phyloP scores from a whole-genome alignment of 75 land plant species.

The Gnetum montanum region DNA sequence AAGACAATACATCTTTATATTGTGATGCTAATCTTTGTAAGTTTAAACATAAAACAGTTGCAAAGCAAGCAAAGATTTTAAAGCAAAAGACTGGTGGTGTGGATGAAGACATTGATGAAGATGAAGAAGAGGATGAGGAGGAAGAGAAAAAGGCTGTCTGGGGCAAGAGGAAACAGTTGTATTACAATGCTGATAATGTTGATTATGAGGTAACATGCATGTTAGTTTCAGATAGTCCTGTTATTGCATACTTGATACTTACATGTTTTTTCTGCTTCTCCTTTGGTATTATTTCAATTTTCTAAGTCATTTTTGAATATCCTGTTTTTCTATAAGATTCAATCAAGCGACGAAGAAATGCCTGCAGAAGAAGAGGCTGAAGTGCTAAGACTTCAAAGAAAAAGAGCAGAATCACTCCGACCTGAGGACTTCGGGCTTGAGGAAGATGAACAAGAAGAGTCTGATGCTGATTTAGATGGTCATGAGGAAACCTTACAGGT shows the following conservation, averaged over 20 bases:
- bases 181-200: slow-evolving; percentile 68
- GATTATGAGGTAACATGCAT: slow-evolving; percentile 50
- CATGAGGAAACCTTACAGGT: slow-evolving; percentile 63
- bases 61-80: slow-evolving; percentile 54
- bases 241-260: background rate
- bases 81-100: slow-evolving; percentile 47
- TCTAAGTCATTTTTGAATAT: background rate
- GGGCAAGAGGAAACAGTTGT: slow-evolving; percentile 52
- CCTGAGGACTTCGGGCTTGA: slow-evolving; percentile 64
- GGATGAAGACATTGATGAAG: slow-evolving; percentile 63
- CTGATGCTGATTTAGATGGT: slow-evolving; percentile 17
- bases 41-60: too few relatives aligned
- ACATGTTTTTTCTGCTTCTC: background rate
- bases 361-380: slow-evolving; percentile 66
- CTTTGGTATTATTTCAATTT: background rate
- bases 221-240: background rate
- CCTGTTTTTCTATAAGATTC: slow-evolving; percentile 25
- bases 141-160: slow-evolving; percentile 44
- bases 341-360: slow-evolving; percentile 81
- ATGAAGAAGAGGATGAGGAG: slow-evolving; percentile 42
- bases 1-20: too few relatives aligned
- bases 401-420: slow-evolving; percentile 44
- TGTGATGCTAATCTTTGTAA: too few relatives aligned
- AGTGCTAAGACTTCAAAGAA: slow-evolving; percentile 46
- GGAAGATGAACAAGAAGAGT: slow-evolving; percentile 41